Conservation (phyloP, 257 asterid species). For the Rehmannia glutinosa region DNA sequence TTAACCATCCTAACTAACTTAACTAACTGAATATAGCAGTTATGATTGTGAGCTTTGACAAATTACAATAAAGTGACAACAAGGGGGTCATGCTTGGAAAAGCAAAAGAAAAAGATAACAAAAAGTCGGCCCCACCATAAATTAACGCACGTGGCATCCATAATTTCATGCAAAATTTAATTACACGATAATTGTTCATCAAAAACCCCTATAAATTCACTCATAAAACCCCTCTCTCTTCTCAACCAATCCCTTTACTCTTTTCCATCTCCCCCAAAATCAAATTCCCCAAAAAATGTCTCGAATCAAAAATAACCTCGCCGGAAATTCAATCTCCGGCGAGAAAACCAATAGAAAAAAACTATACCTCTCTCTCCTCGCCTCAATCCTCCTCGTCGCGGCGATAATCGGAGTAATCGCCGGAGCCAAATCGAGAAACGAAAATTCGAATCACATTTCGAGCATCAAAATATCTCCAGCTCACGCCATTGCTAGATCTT, state of each 20-base stretch:
- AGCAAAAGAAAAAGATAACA: background rate
- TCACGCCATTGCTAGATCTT: slow-evolving; percentile 35
- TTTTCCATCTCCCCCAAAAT: background rate
- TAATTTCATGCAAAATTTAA: slow-evolving; percentile 21
- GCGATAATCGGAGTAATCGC: slow-evolving; percentile 18
- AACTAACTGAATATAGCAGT: no score
- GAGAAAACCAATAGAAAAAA: slow-evolving; percentile 13
- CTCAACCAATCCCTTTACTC: background rate
- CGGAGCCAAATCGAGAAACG: slow-evolving; percentile 19
- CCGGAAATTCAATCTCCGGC: slow-evolving; percentile 32
- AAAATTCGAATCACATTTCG: slow-evolving; percentile 6
- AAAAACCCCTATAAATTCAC: background rate
- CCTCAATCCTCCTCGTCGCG: slow-evolving; percentile 26
- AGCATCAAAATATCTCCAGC: slow-evolving; percentile 28
- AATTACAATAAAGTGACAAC: no score
- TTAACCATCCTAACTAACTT: no score
- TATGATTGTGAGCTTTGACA: no score
- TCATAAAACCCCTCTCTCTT: background rate
- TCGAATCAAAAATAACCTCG: slow-evolving; percentile 12
- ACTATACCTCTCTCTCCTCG: slow-evolving; percentile 21
- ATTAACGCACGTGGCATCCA: slow-evolving; percentile 13
- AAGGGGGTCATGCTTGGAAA: background rate
- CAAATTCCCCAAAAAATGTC: slow-evolving; percentile 23
- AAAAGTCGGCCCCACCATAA: background rate
- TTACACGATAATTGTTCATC: background rate